Percentiles rank a stretch among this genome's conserved stretches.
These are phyloP conservation scores for Ajuga reptans DNA, from an alignment of 305 asterid species.

Conservation along the genomic window DNA sequence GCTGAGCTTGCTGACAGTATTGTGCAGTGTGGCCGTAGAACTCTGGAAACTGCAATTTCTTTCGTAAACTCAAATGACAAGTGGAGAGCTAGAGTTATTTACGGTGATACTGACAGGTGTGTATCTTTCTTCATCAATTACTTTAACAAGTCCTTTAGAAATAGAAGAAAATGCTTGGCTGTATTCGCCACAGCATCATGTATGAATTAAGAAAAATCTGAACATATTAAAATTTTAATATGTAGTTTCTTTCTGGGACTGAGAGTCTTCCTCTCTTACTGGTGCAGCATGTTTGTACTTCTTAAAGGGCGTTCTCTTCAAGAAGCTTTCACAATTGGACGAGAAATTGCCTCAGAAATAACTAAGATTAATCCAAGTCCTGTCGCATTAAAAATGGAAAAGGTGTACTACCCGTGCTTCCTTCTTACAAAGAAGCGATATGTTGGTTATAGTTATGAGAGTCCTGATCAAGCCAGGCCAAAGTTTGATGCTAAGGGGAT, in stretches of 20 bases:
- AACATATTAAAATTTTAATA: background rate
- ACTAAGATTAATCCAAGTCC: constrained; percentile 83
- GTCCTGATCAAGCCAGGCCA: constrained; percentile 68
- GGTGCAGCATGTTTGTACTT: constrained; percentile 90
- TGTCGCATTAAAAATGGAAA: constrained; percentile 85
- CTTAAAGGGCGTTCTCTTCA: constrained; percentile 75
- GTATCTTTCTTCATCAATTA: background rate
- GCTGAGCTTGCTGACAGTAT: constrained; percentile 99
- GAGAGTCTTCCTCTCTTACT: constrained; percentile 17
- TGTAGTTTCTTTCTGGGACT: constrained; percentile 18
- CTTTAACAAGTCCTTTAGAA: background rate
- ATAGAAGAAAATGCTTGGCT: background rate
- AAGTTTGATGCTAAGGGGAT: constrained; percentile 94
- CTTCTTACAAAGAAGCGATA: constrained; percentile 95
- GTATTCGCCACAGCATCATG: constrained; percentile 2
- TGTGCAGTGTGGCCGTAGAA: constrained; percentile 95
- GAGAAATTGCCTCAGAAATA: constrained; percentile 83
- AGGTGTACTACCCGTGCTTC: constrained; percentile 91
- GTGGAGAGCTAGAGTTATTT: constrained; percentile 85
- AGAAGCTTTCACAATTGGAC: constrained; percentile 75
- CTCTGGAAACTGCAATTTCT: constrained; percentile 81
- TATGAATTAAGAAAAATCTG: background rate
- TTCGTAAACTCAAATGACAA: constrained; percentile 61
- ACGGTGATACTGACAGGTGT: constrained; percentile 97
- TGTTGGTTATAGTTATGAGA: constrained; percentile 94